Percentiles rank a stretch among this genome's conserved stretches.
phyloP scores from a whole-genome alignment of 495 filamentous ascomycete genomes.

The Corynascus novoguineensis region DNA sequence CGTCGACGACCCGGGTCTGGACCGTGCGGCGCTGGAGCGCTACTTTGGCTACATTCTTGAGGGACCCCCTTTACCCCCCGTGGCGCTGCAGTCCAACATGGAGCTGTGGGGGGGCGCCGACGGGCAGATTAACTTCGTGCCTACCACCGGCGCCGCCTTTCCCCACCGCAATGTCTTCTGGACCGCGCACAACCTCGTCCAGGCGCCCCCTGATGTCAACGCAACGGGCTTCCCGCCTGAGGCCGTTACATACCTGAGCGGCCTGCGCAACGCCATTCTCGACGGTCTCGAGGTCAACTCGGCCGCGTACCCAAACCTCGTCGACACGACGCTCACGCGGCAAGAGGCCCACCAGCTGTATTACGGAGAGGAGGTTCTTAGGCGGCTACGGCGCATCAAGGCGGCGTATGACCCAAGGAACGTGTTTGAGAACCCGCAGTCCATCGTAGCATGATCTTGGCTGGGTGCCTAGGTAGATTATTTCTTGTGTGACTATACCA shows the following conservation, averaged over 20 bases:
- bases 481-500: no score
- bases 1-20: slow-evolving; percentile 6
- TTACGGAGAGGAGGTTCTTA: slow-evolving; percentile 12
- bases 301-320: slow-evolving; percentile 15
- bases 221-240: slow-evolving; percentile 10
- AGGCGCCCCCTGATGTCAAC: background rate
- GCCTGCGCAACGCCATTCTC: slow-evolving; percentile 13
- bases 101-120: slow-evolving; percentile 21
- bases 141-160: slow-evolving; percentile 15
- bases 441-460: no score
- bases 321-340: slow-evolving; percentile 12
- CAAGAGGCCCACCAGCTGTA: slow-evolving; percentile 13
- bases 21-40: background rate
- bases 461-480: no score
- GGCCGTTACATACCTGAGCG: slow-evolving; percentile 12
- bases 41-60: slow-evolving; percentile 14
- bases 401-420: slow-evolving; percentile 9
- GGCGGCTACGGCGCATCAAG: slow-evolving; percentile 10
- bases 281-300: background rate
- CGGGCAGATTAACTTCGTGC: slow-evolving; percentile 4
- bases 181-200: slow-evolving; percentile 16
- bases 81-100: slow-evolving; percentile 16
- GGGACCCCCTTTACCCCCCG: slow-evolving; percentile 5
- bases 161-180: slow-evolving; percentile 16
- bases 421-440: slow-evolving; percentile 20